These are phyloP conservation scores for Excoecaria cochinchinensis DNA, from an alignment of 345 rosid genomes.

Conservation along the genomic window DNA sequence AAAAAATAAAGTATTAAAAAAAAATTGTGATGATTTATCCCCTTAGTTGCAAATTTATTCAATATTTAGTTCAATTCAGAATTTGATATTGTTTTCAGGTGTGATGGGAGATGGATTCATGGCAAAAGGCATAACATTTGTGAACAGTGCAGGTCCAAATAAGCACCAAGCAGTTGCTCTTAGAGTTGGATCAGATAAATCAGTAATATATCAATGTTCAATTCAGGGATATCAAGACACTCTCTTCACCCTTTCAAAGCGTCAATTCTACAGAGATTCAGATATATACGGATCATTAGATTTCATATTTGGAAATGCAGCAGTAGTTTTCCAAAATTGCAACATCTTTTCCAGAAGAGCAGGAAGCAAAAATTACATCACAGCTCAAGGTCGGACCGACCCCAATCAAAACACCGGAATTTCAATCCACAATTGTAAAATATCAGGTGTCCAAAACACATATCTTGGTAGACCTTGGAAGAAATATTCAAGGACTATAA, in stretches of 20 bases:
- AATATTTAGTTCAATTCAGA: no score
- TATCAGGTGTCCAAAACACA: slow-evolving; percentile 9
- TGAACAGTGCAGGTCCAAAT: slow-evolving; percentile 26
- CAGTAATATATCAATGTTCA: slow-evolving; percentile 42
- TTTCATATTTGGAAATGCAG: slow-evolving; percentile 33
- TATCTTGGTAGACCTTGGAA: slow-evolving; percentile 36
- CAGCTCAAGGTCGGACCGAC: slow-evolving; percentile 36
- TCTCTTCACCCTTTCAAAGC: slow-evolving; percentile 35
- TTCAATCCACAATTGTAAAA: slow-evolving; percentile 31
- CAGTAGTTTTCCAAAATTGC: slow-evolving; percentile 30
- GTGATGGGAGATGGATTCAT: slow-evolving; percentile 43
- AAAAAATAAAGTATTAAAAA: no score
- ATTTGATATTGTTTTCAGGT: slow-evolving; percentile 21
- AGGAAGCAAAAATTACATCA: slow-evolving; percentile 9
- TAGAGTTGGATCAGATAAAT: slow-evolving; percentile 32
- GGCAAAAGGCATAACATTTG: slow-evolving; percentile 22
- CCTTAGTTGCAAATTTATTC: no score
- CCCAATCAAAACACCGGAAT: slow-evolving; percentile 34
- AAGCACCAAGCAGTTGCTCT: slow-evolving; percentile 31
- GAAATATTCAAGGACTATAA: slow-evolving; percentile 21
- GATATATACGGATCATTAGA: slow-evolving; percentile 44
- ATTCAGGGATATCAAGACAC: slow-evolving; percentile 45
- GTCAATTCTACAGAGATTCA: slow-evolving; percentile 52
- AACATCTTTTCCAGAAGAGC: slow-evolving; percentile 11
- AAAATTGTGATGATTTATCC: no score